phyloP scores from a whole-genome alignment of 2,329 filamentous ascomycete genomes.

The Ophiostoma angusticollis region DNA sequence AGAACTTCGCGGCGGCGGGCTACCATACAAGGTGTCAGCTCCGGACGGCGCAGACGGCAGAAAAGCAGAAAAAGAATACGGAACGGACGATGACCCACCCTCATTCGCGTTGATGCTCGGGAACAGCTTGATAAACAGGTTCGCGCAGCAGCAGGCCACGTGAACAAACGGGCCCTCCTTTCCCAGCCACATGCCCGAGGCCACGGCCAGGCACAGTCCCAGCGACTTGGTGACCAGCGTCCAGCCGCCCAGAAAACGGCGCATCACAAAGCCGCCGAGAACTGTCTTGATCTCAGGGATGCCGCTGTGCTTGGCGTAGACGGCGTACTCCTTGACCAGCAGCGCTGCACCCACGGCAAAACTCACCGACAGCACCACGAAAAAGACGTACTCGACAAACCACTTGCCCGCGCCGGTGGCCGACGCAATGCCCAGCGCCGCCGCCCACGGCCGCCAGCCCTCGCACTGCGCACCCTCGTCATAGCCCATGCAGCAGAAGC shows the following conservation, averaged over 20 bases:
- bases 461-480: conserved; percentile 69
- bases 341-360: conserved; percentile 69
- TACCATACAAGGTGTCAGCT: neutral
- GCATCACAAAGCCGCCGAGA: conserved; percentile 84
- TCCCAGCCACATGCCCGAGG: conserved; percentile 89
- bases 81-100: conserved; percentile 36
- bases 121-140: conserved; percentile 85
- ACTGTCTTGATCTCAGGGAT: conserved; percentile 98
- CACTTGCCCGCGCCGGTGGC: conserved; percentile 52
- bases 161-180: conserved; percentile 95
- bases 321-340: conserved; percentile 70
- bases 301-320: conserved; percentile 86
- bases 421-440: conserved; percentile 53
- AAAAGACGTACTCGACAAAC: conserved; percentile 79
- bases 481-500: conserved; percentile 89
- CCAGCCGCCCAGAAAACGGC: conserved; percentile 75
- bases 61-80: neutral
- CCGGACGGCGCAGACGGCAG: too few species aligned
- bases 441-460: conserved; percentile 80
- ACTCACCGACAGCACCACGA: conserved; percentile 66
- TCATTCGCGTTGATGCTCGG: conserved; percentile 73
- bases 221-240: conserved; percentile 82
- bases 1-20: conserved; percentile 77
- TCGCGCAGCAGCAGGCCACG: conserved; percentile 92
- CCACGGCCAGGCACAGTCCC: conserved; percentile 78